A percentile compares a stretch with the other conserved stretches of the same genome.
These are phyloP conservation scores for Monosporascus sp. DNA, from an alignment of 2,329 filamentous ascomycete species.

Conservation along the genomic window DNA sequence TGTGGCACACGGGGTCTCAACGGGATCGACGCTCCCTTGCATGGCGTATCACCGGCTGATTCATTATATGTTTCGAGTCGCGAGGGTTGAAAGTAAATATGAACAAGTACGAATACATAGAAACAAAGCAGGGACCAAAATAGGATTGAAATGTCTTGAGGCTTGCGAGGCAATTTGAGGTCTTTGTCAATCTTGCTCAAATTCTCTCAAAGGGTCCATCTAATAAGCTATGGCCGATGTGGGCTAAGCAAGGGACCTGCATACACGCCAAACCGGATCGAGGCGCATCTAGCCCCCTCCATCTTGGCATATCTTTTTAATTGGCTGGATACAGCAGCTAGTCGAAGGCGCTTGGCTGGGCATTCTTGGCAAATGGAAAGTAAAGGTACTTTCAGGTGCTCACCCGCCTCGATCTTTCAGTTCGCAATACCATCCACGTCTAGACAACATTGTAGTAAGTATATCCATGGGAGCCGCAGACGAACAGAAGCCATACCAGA, in stretches of 20 bases:
- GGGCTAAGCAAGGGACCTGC: background rate
- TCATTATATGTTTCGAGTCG: too few relatives aligned
- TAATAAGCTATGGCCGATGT: background rate
- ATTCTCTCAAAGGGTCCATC: background rate
- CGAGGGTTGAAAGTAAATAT: too few relatives aligned
- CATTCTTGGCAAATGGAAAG: background rate
- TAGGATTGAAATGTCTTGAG: background rate
- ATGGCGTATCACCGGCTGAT: background rate
- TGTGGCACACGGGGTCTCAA: background rate
- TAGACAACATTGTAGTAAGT: too few relatives aligned
- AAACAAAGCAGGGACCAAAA: background rate
- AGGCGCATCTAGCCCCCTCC: background rate
- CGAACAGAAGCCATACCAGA: too few relatives aligned
- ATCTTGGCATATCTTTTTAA: background rate
- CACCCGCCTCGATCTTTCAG: too few relatives aligned
- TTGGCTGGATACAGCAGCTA: background rate
- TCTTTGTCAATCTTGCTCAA: background rate
- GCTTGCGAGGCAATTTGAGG: background rate
- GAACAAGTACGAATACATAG: background rate
- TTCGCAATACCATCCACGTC: too few relatives aligned
- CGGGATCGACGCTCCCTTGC: background rate
- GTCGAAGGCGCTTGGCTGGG: too few relatives aligned
- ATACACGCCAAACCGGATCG: background rate
- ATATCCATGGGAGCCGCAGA: too few relatives aligned
- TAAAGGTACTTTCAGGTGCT: too few relatives aligned